Percentiles rank a stretch among this genome's conserved stretches.
phyloP scores from a whole-genome alignment of 2,329 filamentous ascomycete genomes.

The Aspergillus aculeatus region DNA sequence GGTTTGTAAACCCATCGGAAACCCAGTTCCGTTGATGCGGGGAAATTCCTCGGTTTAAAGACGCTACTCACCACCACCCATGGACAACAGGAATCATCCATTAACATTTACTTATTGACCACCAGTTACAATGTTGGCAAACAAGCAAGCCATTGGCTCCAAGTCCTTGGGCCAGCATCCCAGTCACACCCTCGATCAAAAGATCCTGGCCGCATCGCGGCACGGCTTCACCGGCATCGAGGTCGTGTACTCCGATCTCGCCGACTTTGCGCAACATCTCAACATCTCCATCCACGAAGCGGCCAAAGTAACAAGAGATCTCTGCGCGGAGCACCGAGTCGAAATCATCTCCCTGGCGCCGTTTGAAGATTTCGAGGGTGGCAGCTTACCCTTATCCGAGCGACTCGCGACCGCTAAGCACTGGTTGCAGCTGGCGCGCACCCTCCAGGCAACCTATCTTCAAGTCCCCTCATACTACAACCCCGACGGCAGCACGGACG shows the following conservation, averaged over 20 bases:
- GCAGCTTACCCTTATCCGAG: constrained; percentile 23
- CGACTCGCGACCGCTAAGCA: constrained; percentile 28
- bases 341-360: constrained; percentile 32
- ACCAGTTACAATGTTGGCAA: constrained; percentile 17
- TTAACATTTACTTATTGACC: no score
- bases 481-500: constrained; percentile 25
- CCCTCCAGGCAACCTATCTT: constrained; percentile 27
- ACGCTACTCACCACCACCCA: no score
- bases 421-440: constrained; percentile 33
- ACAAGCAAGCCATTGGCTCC: constrained; percentile 31
- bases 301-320: constrained; percentile 17
- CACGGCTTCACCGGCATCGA: constrained; percentile 32
- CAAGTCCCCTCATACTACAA: constrained; percentile 35
- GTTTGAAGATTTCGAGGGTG: constrained; percentile 41
- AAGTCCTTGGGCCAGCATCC: constrained; percentile 32
- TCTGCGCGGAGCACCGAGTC: constrained; percentile 22
- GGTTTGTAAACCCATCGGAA: no score
- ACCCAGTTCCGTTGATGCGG: no score
- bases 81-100: no score
- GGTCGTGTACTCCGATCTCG: constrained; percentile 33
- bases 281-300: constrained; percentile 19
- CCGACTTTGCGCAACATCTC: constrained; percentile 19
- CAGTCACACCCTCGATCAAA: constrained; percentile 31
- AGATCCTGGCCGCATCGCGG: constrained; percentile 28
- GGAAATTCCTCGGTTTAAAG: no score